Evolutionary conservation across 2,329 filamentous ascomycete genomes (phyloP), one percentile per base, ranked within the genome.

Genomic region (Phialophora verrucosa): DNA sequence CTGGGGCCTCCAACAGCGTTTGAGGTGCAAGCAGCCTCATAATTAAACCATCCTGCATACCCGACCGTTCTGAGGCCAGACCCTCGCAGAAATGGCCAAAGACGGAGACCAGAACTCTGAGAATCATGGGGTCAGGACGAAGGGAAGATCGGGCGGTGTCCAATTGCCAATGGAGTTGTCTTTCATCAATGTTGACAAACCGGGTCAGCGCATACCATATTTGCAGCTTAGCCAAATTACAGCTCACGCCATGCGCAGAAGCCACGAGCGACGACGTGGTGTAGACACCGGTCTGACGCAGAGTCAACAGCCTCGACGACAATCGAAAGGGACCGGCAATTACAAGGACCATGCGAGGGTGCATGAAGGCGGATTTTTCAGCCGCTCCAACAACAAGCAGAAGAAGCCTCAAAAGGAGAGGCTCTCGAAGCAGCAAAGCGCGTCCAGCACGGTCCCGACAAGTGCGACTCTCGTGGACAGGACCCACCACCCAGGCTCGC

Each of bases 231-330:
- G 59, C 42, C 59, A 55, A 32, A 62, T 62, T 25, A 62, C 47
- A 35, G 47, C 59, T 5, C 59, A 62, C 27, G 59, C 59, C 23
- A 62, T 62, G 59, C 59, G 59, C 32, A 54, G 25, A 29, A 62
- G 25, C 50, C 59, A 62, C 38, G 49, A 55, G 14, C 59, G 59
- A 47, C 47, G 59, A 54, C 59, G 59, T 38, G 42, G 44, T 12
- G 2, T 32, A 23, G 58, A 51, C 49, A 17, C 8, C 42, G 6
- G 6, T 12, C 0, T 27, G 42, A 4, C 42, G 20, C 50, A 35
- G 44, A 32, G 42, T 25, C 20, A 29, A 60, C 58, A 51, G 50
- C 44, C 29, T 23, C 27, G 6, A 20, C 44, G 32, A 14, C 23
- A 47, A 53, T 7, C 27, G 4, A 29, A 11, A 17, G 12, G 50